These are phyloP conservation scores for Fraxinus cuspidata DNA, from an alignment of 257 asterid species.

Conservation along the genomic window DNA sequence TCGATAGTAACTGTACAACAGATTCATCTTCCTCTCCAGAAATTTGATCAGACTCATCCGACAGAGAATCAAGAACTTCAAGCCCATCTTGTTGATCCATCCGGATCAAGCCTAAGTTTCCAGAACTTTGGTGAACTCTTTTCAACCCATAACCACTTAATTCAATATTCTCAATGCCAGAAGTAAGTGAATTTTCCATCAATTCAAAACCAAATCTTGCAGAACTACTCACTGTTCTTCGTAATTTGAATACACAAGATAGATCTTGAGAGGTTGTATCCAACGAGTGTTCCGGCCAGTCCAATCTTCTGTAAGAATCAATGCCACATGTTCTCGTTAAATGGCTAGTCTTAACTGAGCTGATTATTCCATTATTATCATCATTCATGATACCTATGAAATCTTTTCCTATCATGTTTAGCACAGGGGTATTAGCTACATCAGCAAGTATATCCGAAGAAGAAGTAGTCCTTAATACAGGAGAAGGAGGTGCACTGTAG, in stretches of 20 bases:
- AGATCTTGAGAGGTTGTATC: conserved; percentile 57
- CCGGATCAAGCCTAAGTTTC: conserved; percentile 54
- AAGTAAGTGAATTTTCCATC: conserved; percentile 26
- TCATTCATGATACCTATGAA: conserved; percentile 16
- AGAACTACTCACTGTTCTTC: conserved; percentile 67
- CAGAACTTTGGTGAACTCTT: conserved; percentile 67
- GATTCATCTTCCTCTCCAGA: conserved; percentile 62
- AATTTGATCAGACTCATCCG: conserved; percentile 48
- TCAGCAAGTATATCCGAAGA: conserved; percentile 72
- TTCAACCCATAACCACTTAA: conserved; percentile 42
- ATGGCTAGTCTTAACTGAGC: conserved; percentile 25
- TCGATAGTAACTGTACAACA: conserved; percentile 37
- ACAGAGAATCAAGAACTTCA: conserved; percentile 44
- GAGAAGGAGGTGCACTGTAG: conserved; percentile 93
- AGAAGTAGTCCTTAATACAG: conserved; percentile 70
- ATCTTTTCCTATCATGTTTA: conserved; percentile 39
- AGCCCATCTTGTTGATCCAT: conserved; percentile 46
- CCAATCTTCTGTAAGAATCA: conserved; percentile 44
- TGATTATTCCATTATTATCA: conserved; percentile 24
- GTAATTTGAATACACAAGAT: conserved; percentile 48
- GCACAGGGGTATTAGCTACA: conserved; percentile 42
- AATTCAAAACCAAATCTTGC: conserved; percentile 51
- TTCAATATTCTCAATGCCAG: conserved; percentile 28
- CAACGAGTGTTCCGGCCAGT: conserved; percentile 88
- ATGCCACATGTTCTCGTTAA: conserved; percentile 36